A percentile compares a stretch with the other conserved stretches of the same genome.
Conservation (phyloP, 2,329 filamentous ascomycete genomes). For the Fusarium decemcellulare region DNA sequence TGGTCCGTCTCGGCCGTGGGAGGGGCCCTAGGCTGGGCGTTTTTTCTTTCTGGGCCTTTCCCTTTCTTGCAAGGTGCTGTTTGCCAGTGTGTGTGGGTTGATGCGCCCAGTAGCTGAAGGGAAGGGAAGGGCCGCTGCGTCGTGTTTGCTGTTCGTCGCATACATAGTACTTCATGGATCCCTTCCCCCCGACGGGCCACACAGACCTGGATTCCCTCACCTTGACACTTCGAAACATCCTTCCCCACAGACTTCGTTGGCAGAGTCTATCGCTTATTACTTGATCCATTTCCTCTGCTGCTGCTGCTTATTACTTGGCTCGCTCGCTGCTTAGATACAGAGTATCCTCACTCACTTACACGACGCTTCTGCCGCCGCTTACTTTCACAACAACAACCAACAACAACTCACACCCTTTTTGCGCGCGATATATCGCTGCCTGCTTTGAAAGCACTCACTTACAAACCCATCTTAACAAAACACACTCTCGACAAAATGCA, state of each 20-base stretch:
- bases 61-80: conserved; percentile 10
- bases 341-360: conserved; percentile 46
- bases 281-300: conserved; percentile 39
- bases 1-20: conserved; percentile 2
- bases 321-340: conserved; percentile 45
- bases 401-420: conserved; percentile 4
- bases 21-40: not conserved
- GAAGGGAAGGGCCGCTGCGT: not conserved
- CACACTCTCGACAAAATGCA: conserved; percentile 52
- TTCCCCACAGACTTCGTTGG: conserved; percentile 65
- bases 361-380: conserved; percentile 20
- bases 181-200: conserved; percentile 30
- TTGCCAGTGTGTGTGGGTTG: conserved; percentile 5
- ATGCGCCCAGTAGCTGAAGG: conserved; percentile 16
- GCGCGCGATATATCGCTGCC: conserved; percentile 31
- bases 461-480: conserved; percentile 28
- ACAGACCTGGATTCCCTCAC: conserved; percentile 1
- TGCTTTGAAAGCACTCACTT: conserved; percentile 45
- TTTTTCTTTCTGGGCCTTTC: not conserved
- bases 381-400: conserved; percentile 23
- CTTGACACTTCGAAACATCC: conserved; percentile 41
- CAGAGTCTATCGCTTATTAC: conserved; percentile 61
- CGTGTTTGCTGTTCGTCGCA: conserved; percentile 31
- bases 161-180: conserved; percentile 44
- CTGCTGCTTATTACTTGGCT: conserved; percentile 33